Conservation (phyloP, 495 filamentous ascomycete species). For the Penicillium diatomitis region DNA sequence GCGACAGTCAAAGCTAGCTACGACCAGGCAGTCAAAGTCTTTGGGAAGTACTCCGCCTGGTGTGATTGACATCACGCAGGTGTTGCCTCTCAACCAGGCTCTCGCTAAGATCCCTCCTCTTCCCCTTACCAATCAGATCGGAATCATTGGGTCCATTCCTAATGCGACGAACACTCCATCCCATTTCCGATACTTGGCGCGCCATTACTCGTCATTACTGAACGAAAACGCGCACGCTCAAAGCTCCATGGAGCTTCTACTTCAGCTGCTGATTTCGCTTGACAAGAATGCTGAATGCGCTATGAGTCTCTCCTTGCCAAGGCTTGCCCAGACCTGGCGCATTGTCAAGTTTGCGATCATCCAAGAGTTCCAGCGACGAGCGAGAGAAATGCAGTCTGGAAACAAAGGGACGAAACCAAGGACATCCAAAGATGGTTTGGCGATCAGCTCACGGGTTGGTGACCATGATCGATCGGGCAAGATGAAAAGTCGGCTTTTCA, state of each 20-base stretch:
- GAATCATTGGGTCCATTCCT: constrained; percentile 52
- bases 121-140: constrained; percentile 45
- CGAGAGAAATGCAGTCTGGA: constrained; percentile 40
- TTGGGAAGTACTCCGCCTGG: constrained; percentile 49
- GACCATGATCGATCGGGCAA: constrained; percentile 33
- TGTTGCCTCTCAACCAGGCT: constrained; percentile 53
- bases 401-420: constrained; percentile 18
- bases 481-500: constrained; percentile 35
- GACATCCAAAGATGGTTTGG: constrained; percentile 27
- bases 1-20: constrained; percentile 23
- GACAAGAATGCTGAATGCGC: constrained; percentile 55
- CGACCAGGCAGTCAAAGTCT: constrained; percentile 30
- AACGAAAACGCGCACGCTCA: constrained; percentile 9
- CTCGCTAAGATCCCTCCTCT: constrained; percentile 46
- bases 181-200: constrained; percentile 50
- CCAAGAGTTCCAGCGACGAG: constrained; percentile 49
- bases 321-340: constrained; percentile 68
- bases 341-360: constrained; percentile 54
- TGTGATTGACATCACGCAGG: constrained; percentile 32
- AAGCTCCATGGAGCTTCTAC: constrained; percentile 30
- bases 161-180: constrained; percentile 41
- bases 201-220: constrained; percentile 44
- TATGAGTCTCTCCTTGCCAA: constrained; percentile 48
- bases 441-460: constrained; percentile 14
- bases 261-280: constrained; percentile 43